Evolutionary conservation across 495 filamentous ascomycete genomes (phyloP), one percentile per base, ranked within the genome.

Genomic region (Xylaria castorea): DNA sequence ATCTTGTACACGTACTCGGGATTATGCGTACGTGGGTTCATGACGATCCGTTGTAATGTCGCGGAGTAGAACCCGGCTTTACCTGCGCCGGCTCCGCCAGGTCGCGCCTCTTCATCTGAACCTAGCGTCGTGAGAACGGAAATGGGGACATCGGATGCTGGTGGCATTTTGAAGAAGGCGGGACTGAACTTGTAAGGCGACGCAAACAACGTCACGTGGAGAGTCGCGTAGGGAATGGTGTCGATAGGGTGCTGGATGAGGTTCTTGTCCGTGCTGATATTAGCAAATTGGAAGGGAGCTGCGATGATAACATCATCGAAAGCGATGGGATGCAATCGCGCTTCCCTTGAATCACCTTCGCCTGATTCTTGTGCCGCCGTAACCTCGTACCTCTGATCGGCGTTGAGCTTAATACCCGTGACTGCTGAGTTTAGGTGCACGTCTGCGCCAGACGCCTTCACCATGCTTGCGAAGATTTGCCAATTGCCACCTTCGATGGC

Each of bases 1-100:
- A 98, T 92, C 81, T 99, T 99, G 85, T 98, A 99, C 38, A 97
- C 87, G 75, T 93, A 94, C 78, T 99, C 95, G 22, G 81, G 75
- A 61, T 82, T 73, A 7, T 83, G 71, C 0, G 86, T 84, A 38
- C 80, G 77, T 0, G 91, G 87, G 67, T 91, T 92, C 40, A 81
- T 77, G 9, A 91, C 85, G n/a, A 84, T 87, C 12, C 88, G 87
- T 22, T 97, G 86, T 12, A 90, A 91, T 72, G 91, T 97, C 79
- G 97, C 92, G 78, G 92, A 95, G 87, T 92, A 98, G 87, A 97
- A 98, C 0, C 93, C 93, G 7, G 88, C 92, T 0, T 91, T 91
- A 12, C 82, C 71, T 3, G 72, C 78, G 9, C 87, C 82, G 44
- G 87, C 74, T 63, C 83, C 79, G 48, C 80, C 73, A 63, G 86